phyloP scores from a whole-genome alignment of 352 stramenopile species.

The Aphanomyces euteiches region DNA sequence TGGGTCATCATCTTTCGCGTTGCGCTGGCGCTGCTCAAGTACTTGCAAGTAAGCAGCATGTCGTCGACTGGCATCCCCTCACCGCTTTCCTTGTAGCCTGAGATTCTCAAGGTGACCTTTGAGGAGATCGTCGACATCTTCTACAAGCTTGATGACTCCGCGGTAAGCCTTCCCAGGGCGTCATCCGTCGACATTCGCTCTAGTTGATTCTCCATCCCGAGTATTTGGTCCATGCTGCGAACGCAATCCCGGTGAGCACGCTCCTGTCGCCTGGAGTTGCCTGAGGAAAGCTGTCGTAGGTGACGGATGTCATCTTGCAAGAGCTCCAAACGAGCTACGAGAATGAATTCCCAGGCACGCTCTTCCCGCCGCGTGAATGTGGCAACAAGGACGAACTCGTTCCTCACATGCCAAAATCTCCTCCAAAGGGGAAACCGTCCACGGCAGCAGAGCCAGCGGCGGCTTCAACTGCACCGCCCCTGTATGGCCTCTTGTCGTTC shows the following conservation, averaged over 20 bases:
- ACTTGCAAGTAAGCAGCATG: conserved; percentile 40
- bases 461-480: background rate
- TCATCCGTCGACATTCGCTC: background rate
- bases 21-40: conserved; percentile 51
- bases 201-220: background rate
- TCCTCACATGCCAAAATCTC: background rate
- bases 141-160: conserved; percentile 60
- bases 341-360: conserved; percentile 5
- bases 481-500: background rate
- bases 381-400: background rate
- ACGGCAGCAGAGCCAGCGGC: no score
- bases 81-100: conserved; percentile 31
- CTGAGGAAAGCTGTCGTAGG: conserved; percentile 35
- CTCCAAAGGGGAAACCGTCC: background rate
- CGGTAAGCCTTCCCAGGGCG: conserved; percentile 38
- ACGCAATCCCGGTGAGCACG: conserved; percentile 35
- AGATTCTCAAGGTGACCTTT: conserved; percentile 58
- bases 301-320: conserved; percentile 40
- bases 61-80: background rate
- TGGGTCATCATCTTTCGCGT: conserved; percentile 74
- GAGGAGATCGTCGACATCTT: conserved; percentile 73
- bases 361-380: background rate
- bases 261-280: conserved; percentile 32
- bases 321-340: conserved; percentile 40
- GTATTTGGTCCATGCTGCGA: conserved; percentile 16